These are phyloP conservation scores for Oryza meridionalis DNA, from an alignment of 176 grass and related monocot species.

Conservation along the genomic window DNA sequence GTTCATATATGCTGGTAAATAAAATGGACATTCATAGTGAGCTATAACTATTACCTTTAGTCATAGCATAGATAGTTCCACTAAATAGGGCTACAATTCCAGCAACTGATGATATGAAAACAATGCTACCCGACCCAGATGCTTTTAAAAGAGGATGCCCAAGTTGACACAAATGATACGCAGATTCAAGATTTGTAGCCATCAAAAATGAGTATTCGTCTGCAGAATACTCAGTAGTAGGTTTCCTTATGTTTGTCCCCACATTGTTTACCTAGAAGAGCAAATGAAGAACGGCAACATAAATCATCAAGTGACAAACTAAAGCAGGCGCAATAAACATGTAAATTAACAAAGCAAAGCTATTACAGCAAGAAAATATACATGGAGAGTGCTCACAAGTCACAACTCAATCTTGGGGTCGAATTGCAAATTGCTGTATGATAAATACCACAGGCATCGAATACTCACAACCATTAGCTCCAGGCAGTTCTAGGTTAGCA, in stretches of 20 bases:
- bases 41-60: constrained; percentile 53
- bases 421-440: neutral
- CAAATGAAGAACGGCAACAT: neutral
- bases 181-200: constrained; percentile 74
- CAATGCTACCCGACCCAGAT: constrained; percentile 63
- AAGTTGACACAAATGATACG: constrained; percentile 72
- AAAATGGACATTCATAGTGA: neutral
- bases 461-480: neutral
- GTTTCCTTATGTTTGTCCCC: constrained; percentile 64
- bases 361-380: neutral
- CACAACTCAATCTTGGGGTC: neutral
- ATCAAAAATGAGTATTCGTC: constrained; percentile 76
- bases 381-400: too few species aligned
- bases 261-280: constrained; percentile 68
- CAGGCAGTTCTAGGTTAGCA: neutral
- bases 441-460: neutral
- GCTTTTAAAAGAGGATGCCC: constrained; percentile 79
- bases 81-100: constrained; percentile 24
- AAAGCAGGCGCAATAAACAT: neutral
- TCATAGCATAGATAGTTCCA: constrained; percentile 46
- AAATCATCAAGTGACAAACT: neutral
- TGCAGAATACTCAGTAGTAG: constrained; percentile 52
- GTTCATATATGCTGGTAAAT: neutral
- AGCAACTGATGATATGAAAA: constrained; percentile 71
- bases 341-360: neutral